Conservation (phyloP, 2,329 filamentous ascomycete species). For the Thelonectria olida region DNA sequence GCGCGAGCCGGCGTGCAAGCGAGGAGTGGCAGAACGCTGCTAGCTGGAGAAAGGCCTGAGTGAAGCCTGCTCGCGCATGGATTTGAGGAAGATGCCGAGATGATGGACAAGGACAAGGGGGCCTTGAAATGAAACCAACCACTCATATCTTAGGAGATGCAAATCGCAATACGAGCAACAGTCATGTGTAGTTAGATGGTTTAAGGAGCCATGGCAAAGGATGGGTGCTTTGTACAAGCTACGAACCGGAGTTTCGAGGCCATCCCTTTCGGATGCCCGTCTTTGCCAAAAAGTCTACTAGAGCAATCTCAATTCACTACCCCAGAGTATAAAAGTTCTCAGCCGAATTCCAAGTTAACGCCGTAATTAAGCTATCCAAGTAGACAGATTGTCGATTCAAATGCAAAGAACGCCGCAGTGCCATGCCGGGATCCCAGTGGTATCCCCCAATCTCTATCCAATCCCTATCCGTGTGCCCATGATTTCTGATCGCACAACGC, state of each 20-base stretch:
- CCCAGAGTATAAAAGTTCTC: neutral
- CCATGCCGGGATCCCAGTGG: no score
- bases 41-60: slow-evolving; percentile 17
- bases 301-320: slow-evolving; percentile 12
- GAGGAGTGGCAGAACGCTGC: slow-evolving; percentile 15
- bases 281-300: slow-evolving; percentile 9
- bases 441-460: no score
- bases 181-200: slow-evolving; percentile 23
- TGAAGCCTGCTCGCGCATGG: neutral
- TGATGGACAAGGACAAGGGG: neutral
- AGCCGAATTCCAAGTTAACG: no score
- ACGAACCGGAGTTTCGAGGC: neutral
- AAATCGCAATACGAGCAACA: slow-evolving; percentile 17
- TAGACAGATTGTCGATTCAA: no score
- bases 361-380: no score
- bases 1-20: slow-evolving; percentile 10
- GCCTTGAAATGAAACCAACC: slow-evolving; percentile 1
- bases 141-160: slow-evolving; percentile 12
- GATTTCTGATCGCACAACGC: no score
- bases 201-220: slow-evolving; percentile 7
- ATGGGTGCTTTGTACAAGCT: slow-evolving; percentile 8
- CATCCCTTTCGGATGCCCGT: slow-evolving; percentile 5
- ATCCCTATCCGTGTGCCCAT: no score
- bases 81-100: slow-evolving; percentile 3
- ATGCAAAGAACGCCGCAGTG: no score